phyloP scores from a whole-genome alignment of 2,329 filamentous ascomycete genomes.

The Ilyonectria sp. region DNA sequence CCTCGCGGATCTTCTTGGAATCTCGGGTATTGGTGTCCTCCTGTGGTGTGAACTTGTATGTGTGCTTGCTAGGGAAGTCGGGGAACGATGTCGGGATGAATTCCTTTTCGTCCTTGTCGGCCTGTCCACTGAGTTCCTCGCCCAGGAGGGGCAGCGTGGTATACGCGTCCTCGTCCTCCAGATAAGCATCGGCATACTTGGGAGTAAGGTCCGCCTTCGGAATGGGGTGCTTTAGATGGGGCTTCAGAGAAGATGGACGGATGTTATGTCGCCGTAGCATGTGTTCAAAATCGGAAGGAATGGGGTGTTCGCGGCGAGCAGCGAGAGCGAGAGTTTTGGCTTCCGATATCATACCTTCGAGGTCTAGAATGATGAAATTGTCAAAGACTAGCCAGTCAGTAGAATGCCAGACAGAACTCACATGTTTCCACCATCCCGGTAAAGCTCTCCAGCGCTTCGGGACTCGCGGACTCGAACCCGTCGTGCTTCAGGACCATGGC shows the following conservation, averaged over 20 bases:
- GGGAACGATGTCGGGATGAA: conserved; percentile 74
- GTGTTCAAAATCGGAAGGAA: conserved; percentile 71
- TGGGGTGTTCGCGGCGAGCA: conserved; percentile 67
- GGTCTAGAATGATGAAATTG: conserved; percentile 57
- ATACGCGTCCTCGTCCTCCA: conserved; percentile 58
- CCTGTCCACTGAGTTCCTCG: conserved; percentile 70
- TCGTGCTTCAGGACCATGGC: conserved; percentile 70
- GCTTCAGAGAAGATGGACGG: conserved; percentile 65
- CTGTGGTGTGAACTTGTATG: conserved; percentile 72
- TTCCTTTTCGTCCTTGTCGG: conserved; percentile 68
- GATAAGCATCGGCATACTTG: conserved; percentile 55
- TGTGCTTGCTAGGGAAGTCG: conserved; percentile 75
- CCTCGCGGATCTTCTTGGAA: conserved; percentile 71
- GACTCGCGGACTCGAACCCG: conserved; percentile 69
- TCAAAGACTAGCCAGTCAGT: conserved; percentile 13
- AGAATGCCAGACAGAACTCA: conserved; percentile 52
- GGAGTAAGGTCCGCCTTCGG: conserved; percentile 56
- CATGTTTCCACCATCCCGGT: conserved; percentile 70
- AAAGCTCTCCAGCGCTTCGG: conserved; percentile 73
- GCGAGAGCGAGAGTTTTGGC: conserved; percentile 63
- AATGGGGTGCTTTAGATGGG: conserved; percentile 70
- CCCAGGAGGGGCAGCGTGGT: conserved; percentile 63
- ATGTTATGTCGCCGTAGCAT: conserved; percentile 68
- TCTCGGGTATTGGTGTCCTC: conserved; percentile 64
- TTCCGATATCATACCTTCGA: conserved; percentile 64